phyloP scores from a whole-genome alignment of 1,284 basidiomycete species.

The Boletus putidus region DNA sequence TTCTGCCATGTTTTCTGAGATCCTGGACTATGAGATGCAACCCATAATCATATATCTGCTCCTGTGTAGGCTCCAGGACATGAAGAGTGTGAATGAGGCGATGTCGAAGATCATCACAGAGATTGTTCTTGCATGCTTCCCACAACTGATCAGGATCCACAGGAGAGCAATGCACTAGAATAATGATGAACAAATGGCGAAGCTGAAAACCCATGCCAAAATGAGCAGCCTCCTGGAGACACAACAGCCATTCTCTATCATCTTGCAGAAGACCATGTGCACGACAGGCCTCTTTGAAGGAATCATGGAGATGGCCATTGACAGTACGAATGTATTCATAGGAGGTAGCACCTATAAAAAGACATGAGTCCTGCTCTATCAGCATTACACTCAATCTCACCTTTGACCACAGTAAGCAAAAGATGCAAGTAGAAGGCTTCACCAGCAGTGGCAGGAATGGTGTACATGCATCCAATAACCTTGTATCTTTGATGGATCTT shows the following conservation, averaged over 20 bases:
- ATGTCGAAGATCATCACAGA: conserved; percentile 38
- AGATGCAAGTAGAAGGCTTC: conserved; percentile 40
- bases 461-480: conserved; percentile 40
- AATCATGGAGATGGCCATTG: conserved; percentile 16
- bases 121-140: conserved; percentile 21
- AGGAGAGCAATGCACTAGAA: conserved; percentile 35
- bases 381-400: conserved; percentile 2
- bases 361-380: no score
- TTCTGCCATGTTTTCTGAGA: conserved; percentile 29
- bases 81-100: conserved; percentile 11
- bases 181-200: conserved; percentile 36
- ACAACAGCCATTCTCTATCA: conserved; percentile 40
- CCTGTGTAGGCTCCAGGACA: conserved; percentile 29
- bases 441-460: conserved; percentile 27
- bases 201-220: conserved; percentile 36
- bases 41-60: conserved; percentile 44
- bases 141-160: conserved; percentile 33
- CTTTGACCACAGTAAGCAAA: conserved; percentile 39
- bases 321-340: conserved; percentile 37
- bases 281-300: conserved; percentile 36
- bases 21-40: conserved; percentile 37
- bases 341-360: conserved; percentile 27
- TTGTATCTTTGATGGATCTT: conserved; percentile 5
- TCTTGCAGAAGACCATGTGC: conserved; percentile 40
- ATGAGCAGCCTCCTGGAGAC: conserved; percentile 37